Percentiles rank a stretch among this genome's conserved stretches.
phyloP scores from a whole-genome alignment of 169 alveolate species.

The Plasmodium malariae region DNA sequence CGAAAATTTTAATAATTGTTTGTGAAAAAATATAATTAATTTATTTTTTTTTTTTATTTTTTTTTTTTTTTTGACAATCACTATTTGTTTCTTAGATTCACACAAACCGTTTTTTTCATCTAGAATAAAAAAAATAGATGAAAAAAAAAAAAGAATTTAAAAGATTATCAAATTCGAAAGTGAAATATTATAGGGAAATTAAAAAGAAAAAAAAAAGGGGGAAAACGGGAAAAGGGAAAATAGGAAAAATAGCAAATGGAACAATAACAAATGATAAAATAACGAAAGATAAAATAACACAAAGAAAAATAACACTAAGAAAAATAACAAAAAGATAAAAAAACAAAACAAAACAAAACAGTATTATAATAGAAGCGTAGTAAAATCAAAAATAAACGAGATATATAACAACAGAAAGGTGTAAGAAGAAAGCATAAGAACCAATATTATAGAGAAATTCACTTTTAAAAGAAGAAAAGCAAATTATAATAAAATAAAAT shows the following conservation, averaged over 20 bases:
- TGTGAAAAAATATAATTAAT: background rate
- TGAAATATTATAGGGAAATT: too few relatives aligned
- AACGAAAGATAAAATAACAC: too few relatives aligned
- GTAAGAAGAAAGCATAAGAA: background rate
- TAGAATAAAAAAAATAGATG: background rate
- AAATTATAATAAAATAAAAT: background rate
- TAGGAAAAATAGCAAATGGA: too few relatives aligned
- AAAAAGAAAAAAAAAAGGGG: too few relatives aligned
- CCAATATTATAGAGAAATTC: background rate
- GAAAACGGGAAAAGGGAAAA: too few relatives aligned
- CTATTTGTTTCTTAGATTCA: background rate
- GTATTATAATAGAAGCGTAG: too few relatives aligned
- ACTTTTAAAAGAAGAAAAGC: background rate
- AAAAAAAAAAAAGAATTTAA: background rate
- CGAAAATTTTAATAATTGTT: background rate
- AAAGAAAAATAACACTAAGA: too few relatives aligned
- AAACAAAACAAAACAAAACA: too few relatives aligned
- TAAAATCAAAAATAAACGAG: too few relatives aligned
- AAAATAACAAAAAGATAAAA: too few relatives aligned
- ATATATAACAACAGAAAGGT: too few relatives aligned
- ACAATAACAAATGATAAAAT: too few relatives aligned
- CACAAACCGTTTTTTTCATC: constrained; percentile 5
- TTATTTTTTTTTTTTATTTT: constrained; percentile 13
- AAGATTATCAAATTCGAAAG: background rate
- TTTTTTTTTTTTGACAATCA: background rate